Evolutionary conservation across 768 basidiomycete species (phyloP).

Genomic region (Naganishia kalamii): DNA sequence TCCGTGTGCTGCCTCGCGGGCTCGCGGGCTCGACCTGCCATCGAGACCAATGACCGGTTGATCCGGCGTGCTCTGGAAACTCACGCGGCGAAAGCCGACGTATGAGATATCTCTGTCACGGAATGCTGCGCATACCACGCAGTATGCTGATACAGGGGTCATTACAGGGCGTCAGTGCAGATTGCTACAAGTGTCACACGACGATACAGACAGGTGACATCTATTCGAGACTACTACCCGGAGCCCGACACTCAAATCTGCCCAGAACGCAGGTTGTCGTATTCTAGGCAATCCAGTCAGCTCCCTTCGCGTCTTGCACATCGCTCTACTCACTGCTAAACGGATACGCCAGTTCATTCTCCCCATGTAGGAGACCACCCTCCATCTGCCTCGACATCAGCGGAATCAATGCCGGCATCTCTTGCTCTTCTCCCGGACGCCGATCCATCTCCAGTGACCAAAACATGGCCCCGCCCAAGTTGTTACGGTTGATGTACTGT

Average conservation of each 20-base stretch:
- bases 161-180: too few relatives aligned
- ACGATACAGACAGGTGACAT: too few relatives aligned
- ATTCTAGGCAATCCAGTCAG: slow-evolving; percentile 33
- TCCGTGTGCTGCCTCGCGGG: too few relatives aligned
- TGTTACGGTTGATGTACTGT: slow-evolving; percentile 67
- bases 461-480: slow-evolving; percentile 84
- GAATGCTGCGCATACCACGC: too few relatives aligned
- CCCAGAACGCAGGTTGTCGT: slow-evolving; percentile 31
- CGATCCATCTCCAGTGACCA: slow-evolving; percentile 53
- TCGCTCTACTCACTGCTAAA: slow-evolving; percentile 48
- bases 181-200: too few relatives aligned
- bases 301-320: slow-evolving; percentile 64
- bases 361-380: slow-evolving; percentile 60
- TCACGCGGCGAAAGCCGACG: too few relatives aligned
- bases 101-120: too few relatives aligned
- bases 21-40: too few relatives aligned
- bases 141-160: too few relatives aligned
- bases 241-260: not conserved
- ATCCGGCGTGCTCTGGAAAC: too few relatives aligned
- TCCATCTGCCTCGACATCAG: slow-evolving; percentile 67
- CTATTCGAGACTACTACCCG: too few relatives aligned
- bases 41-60: too few relatives aligned
- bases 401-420: slow-evolving; percentile 61
- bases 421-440: slow-evolving; percentile 55
- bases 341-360: slow-evolving; percentile 74